phyloP scores from a whole-genome alignment of 2,329 filamentous ascomycete species.

The Alternaria solani region DNA sequence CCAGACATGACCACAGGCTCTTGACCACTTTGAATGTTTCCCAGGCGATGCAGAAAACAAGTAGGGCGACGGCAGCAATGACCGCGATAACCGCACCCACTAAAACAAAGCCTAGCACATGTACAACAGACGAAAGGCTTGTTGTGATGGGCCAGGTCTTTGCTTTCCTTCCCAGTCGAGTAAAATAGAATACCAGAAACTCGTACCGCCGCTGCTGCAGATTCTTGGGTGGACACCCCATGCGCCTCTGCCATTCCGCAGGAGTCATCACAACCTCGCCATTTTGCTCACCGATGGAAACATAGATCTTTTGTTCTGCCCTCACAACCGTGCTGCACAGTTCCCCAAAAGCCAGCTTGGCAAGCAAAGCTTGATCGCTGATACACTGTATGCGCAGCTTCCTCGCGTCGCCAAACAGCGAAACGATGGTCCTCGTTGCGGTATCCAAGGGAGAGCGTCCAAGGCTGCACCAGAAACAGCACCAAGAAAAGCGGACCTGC shows the following conservation, averaged over 20 bases:
- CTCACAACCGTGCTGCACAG: slow-evolving; percentile 5
- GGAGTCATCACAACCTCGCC: background rate
- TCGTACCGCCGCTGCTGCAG: background rate
- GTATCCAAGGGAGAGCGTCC: background rate
- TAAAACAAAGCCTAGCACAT: slow-evolving; percentile 4
- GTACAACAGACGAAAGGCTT: background rate
- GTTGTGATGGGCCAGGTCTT: background rate
- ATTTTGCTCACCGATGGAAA: slow-evolving; percentile 1
- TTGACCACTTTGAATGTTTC: background rate
- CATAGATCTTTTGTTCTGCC: slow-evolving; percentile 9
- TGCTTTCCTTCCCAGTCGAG: background rate
- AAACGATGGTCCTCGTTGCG: background rate
- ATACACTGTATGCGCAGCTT: slow-evolving; percentile 1
- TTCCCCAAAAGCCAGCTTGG: slow-evolving; percentile 3
- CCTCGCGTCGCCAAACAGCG: slow-evolving; percentile 3
- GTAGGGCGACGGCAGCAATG: background rate
- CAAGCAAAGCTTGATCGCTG: slow-evolving; percentile 2
- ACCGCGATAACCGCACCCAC: background rate
- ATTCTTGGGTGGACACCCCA: background rate
- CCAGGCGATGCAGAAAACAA: background rate
- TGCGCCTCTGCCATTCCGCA: background rate
- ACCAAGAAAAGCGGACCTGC: slow-evolving; percentile 9
- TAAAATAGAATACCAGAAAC: slow-evolving; percentile 11
- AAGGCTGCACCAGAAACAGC: slow-evolving; percentile 18
- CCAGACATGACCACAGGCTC: background rate